These are phyloP conservation scores for Globisporangium camurandrum DNA, from an alignment of 352 stramenopile genomes.

Conservation along the genomic window DNA sequence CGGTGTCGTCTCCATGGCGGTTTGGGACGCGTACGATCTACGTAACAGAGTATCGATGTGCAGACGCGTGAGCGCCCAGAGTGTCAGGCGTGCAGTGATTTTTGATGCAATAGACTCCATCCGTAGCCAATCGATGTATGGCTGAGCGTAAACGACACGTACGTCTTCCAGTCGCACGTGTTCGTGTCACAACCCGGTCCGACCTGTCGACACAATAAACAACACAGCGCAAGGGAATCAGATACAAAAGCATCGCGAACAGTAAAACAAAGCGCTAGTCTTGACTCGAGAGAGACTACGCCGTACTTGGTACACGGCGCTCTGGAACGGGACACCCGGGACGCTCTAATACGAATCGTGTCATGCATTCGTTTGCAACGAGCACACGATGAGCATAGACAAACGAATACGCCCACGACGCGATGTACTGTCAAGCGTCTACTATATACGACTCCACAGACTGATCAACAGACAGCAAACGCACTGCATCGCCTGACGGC, in stretches of 20 bases:
- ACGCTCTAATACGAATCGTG: constrained; percentile 17
- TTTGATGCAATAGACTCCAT: too few relatives aligned
- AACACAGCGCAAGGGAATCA: neutral
- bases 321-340: constrained; percentile 53
- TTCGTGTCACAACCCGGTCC: constrained; percentile 34
- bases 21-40: constrained; percentile 61
- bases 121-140: neutral
- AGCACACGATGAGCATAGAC: neutral
- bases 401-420: neutral
- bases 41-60: neutral
- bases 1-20: constrained; percentile 29
- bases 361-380: too few relatives aligned
- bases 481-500: constrained; percentile 19
- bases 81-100: neutral
- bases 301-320: constrained; percentile 50
- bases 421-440: neutral
- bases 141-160: constrained; percentile 5
- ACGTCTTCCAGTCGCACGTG: constrained; percentile 67
- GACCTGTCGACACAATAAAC: constrained; percentile 17
- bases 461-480: neutral
- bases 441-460: neutral
- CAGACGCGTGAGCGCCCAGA: neutral
- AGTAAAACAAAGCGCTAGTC: too few relatives aligned
- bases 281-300: too few relatives aligned
- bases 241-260: neutral